Evolutionary conservation across 805 yeast genomes (phyloP).

Genomic region (Lachancea sp.): DNA sequence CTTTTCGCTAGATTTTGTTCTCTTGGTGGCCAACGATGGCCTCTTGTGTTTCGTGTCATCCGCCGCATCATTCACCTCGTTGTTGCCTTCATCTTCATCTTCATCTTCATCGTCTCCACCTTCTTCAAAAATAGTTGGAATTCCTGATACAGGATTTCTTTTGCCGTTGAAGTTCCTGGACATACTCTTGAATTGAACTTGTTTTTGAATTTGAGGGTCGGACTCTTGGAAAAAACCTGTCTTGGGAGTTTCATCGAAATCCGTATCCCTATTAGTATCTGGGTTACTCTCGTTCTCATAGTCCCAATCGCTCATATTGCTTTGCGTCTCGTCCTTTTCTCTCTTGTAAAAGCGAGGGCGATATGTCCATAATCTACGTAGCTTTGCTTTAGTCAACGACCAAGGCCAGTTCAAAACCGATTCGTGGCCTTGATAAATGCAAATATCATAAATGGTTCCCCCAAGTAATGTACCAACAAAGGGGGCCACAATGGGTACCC

Average conservation of each 20-base stretch:
- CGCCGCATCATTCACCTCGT: neutral
- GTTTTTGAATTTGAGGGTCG: slow-evolving; percentile 10
- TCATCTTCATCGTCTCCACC: slow-evolving; percentile 17
- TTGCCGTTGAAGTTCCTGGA: slow-evolving; percentile 13
- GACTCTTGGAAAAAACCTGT: slow-evolving; percentile 2
- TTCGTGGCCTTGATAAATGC: slow-evolving; percentile 46
- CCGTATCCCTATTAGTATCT: neutral
- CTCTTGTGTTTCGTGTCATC: neutral
- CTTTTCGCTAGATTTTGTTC: slow-evolving; percentile 1
- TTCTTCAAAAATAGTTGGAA: slow-evolving; percentile 30
- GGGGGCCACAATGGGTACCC: slow-evolving; percentile 52
- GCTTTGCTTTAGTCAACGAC: slow-evolving; percentile 20
- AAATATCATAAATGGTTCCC: slow-evolving; percentile 45
- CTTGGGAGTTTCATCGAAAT: slow-evolving; percentile 1
- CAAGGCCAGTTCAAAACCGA: slow-evolving; percentile 45
- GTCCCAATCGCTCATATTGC: slow-evolving; percentile 25
- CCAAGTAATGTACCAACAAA: slow-evolving; percentile 43
- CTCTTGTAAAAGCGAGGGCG: slow-evolving; percentile 29
- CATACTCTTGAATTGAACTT: slow-evolving; percentile 29
- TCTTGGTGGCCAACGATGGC: slow-evolving; percentile 1
- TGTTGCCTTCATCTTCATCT: slow-evolving; percentile 11
- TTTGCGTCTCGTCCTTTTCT: slow-evolving; percentile 23
- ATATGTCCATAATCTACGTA: slow-evolving; percentile 25
- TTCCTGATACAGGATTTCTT: slow-evolving; percentile 20
- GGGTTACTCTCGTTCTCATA: slow-evolving; percentile 10